Evolutionary conservation across 345 rosid species (phyloP), one percentile per base, ranked within the genome.

Genomic region (Laguncularia racemosa): DNA sequence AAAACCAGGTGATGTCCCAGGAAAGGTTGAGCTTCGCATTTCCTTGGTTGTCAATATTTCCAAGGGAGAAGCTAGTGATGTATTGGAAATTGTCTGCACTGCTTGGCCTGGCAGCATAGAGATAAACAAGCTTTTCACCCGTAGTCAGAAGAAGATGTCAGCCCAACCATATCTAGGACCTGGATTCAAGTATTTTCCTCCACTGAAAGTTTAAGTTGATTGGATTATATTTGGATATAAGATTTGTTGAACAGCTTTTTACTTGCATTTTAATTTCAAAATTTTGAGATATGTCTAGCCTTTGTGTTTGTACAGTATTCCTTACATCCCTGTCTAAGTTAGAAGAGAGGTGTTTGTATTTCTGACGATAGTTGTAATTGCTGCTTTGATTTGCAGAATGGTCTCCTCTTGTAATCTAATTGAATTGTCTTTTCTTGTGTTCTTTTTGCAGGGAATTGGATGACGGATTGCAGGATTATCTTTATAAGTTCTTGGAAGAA

Each of bases 51-150:
- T 89, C 69, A 83, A 66, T 72, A 80, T 92, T 71, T 67, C 81
- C 3, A 89, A 92, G 69, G 80, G 61, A 33, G 76, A 28, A 58
- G 20, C 65, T 59, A 68, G 60, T 56, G 78, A 83, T 57, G 69
- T 76, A 45, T 51, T 93, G 56, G 91, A 89, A 82, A 73, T 87
- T 44, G 46, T 81, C 71, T 86, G 97, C 65, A 84, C 95, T 14
- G 99, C 84, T 58, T 87, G 91, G 91, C 95, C 95, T 11, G 84
- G 84, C 71, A 59, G 67, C 61, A 61, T 93, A 38, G 86, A 82
- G 70, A 80, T 93, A 51, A 70, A 63, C 3, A 80, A 79, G 56
- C 76, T 89, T 50, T 75, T 80, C 52, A 46, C 81, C 26, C 88
- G 80, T 59, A 53, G 62, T 48, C 57, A 56, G 16, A 48, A 16